Conservation (phyloP, 306 rosid genomes). For the Potentilla sterilis region DNA sequence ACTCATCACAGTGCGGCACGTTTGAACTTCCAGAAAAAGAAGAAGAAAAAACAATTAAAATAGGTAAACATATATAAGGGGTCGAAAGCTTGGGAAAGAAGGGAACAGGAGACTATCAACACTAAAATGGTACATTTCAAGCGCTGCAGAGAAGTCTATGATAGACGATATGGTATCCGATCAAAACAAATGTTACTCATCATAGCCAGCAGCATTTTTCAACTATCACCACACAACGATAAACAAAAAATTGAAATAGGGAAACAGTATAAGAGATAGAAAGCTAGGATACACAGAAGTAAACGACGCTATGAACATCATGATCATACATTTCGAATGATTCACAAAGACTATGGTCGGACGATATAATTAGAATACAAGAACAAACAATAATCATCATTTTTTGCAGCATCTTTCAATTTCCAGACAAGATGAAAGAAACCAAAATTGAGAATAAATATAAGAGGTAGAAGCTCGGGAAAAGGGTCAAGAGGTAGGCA, state of each 20-base stretch:
- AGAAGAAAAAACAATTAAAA: background rate
- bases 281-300: background rate
- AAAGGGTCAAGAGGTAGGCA: slow-evolving; percentile 20
- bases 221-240: background rate
- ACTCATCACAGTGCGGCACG: background rate
- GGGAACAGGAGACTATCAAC: background rate
- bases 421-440: background rate
- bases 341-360: background rate
- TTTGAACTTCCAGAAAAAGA: background rate
- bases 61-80: background rate
- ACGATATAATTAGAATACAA: background rate
- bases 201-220: slow-evolving; percentile 5
- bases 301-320: background rate
- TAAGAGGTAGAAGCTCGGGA: slow-evolving; percentile 2
- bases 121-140: background rate
- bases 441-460: background rate
- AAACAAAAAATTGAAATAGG: background rate
- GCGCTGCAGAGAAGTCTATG: background rate
- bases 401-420: slow-evolving; percentile 13
- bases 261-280: slow-evolving; percentile 6
- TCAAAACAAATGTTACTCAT: background rate
- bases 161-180: background rate
- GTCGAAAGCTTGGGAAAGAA: background rate
- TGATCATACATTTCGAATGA: background rate
- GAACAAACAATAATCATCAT: background rate